Evolutionary conservation across 129 eudicot species (phyloP).

Genomic region (Saposhnikovia divaricata): DNA sequence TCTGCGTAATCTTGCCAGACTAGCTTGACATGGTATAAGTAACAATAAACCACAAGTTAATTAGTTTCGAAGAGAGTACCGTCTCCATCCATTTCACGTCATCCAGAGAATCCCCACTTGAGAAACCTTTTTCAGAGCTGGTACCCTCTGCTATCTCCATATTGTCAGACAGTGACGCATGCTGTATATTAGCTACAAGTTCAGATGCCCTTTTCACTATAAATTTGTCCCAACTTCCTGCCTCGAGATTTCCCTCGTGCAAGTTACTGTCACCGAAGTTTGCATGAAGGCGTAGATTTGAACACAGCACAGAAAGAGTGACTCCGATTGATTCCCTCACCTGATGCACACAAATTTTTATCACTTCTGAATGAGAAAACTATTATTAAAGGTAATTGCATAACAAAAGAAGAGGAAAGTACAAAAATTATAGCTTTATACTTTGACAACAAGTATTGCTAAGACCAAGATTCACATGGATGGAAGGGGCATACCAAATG

Average conservation of each 20-base stretch:
- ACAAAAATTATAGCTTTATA: neutral
- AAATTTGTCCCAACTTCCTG: slow-evolving; percentile 50
- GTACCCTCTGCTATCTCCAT: slow-evolving; percentile 38
- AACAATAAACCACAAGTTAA: neutral
- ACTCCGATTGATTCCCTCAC: slow-evolving; percentile 95
- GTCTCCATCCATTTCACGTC: slow-evolving; percentile 98
- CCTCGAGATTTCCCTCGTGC: slow-evolving; percentile 20
- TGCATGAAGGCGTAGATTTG: slow-evolving; percentile 71
- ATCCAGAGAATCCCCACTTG: slow-evolving; percentile 55
- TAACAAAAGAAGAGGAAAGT: neutral
- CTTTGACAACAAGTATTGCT: neutral
- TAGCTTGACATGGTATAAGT: neutral
- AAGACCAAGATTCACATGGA: neutral
- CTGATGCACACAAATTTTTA: slow-evolving; percentile 26
- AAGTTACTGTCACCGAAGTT: slow-evolving; percentile 24
- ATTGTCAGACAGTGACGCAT: slow-evolving; percentile 49
- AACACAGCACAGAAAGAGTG: slow-evolving; percentile 81
- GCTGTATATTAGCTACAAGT: slow-evolving; percentile 59
- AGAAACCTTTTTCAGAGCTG: slow-evolving; percentile 26
- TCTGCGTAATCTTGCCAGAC: neutral
- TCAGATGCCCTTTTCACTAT: slow-evolving; percentile 59
- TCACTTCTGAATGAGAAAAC: neutral
- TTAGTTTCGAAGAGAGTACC: slow-evolving; percentile 31
- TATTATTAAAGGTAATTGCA: neutral
- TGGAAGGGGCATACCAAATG: neutral